Evolutionary conservation across 2,329 filamentous ascomycete species (phyloP), one percentile per base, ranked within the genome.

Genomic region (Colletotrichum cordylinicola): DNA sequence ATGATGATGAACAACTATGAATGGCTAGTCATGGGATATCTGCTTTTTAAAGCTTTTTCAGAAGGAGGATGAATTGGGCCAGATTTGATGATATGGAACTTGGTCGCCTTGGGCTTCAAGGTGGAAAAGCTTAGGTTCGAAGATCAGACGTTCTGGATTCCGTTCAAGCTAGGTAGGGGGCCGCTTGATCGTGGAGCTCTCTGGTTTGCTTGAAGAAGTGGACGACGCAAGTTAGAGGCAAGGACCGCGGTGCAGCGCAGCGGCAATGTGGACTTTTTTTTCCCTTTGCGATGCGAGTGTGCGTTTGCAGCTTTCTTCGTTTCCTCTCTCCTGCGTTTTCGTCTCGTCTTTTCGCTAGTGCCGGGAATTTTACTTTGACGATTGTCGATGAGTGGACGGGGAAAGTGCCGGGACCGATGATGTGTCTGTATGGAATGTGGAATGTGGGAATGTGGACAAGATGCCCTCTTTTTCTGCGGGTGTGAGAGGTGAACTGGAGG

Each of bases 381-480:
- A 65, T 31, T 43, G 31, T 55, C 69, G 64, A 35, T 69, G 70
- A 74, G 58, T 74, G 71, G 71, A 58, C 71, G 67, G 71, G 71
- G 71, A 74, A 33, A 21, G 39, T 43, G 43, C 43, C 43, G 43
- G 43, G 43, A 48, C 7, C 43, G 43, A 48, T 48, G 43, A 48
- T 48, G 43, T 48, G 43, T 67, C 15, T 35, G 61, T 33, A 39
- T 64, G n/a, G 31, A 27, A 18, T 16, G 15, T 68, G 67, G 72
- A 58, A 70, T 70, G 67, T 74, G 72, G 72, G 67, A 43, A 68
- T 37, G 33, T 58, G 33, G 16, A 16, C 58, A 31, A 15, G 24
- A 33, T 21, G 48, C 67, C 48, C 52, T 31, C 33, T 35, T 31
- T 61, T 61, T 21, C 56, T 60, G 27, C 29, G 58, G 18, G 31